phyloP scores from a whole-genome alignment of 1,284 basidiomycete species.

The Psilocybe mexicana region DNA sequence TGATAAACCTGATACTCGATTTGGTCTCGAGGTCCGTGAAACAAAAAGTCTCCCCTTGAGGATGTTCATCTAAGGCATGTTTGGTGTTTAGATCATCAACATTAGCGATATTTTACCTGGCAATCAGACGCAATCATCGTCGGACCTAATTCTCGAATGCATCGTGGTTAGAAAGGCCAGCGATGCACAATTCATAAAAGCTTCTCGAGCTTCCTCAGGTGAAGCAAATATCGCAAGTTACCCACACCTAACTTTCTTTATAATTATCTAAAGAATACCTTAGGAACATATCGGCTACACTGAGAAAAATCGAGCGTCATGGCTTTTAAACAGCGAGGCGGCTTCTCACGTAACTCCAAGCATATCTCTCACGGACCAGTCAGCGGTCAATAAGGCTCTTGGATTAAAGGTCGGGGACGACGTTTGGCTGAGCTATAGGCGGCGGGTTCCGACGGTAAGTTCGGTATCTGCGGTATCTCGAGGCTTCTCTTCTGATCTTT shows the following conservation, averaged over 20 bases:
- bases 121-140: slow-evolving; percentile 29
- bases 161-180: slow-evolving; percentile 49
- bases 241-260: slow-evolving; percentile 1
- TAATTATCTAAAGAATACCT: slow-evolving; percentile 14
- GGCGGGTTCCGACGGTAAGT: slow-evolving; percentile 39
- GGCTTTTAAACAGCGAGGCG: slow-evolving; percentile 43
- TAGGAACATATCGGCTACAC: slow-evolving; percentile 55
- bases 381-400: slow-evolving; percentile 35
- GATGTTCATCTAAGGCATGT: slow-evolving; percentile 15
- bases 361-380: slow-evolving; percentile 26
- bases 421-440: slow-evolving; percentile 44
- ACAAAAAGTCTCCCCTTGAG: slow-evolving; percentile 9
- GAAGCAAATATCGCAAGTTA: slow-evolving; percentile 39
- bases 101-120: slow-evolving; percentile 48
- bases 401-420: slow-evolving; percentile 43
- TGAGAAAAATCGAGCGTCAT: slow-evolving; percentile 41
- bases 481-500: slow-evolving; percentile 13
- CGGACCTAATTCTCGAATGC: slow-evolving; percentile 54
- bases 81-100: slow-evolving; percentile 36
- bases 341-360: slow-evolving; percentile 29
- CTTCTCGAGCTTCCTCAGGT: slow-evolving; percentile 36
- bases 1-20: slow-evolving; percentile 94
- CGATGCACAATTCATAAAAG: slow-evolving; percentile 44
- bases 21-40: slow-evolving; percentile 71
- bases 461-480: neutral